Evolutionary conservation across 805 yeast species (phyloP), one percentile per base, ranked within the genome.

Genomic region (Yamadazyma sp.): DNA sequence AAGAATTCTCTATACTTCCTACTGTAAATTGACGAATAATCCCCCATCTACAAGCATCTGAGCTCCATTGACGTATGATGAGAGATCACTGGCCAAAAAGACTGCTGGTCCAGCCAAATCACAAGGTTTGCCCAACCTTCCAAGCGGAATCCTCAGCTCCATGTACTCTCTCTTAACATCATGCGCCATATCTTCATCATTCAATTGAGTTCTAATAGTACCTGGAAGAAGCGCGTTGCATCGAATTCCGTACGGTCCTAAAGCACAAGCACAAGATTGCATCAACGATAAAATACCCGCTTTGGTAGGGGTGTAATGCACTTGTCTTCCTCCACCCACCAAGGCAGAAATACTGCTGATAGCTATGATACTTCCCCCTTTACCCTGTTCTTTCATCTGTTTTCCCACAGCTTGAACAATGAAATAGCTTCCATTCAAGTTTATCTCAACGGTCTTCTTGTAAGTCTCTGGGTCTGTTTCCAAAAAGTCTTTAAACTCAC

Each of bases 151-250:
- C 45, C 73, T 51, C 1, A 58, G 58, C 35, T 59, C 64, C 73
- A 69, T 67, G 40, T 64, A 59, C 1, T 40, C 35, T 38, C 53
- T 62, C 48, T 67, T 67, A 3, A 41, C 52, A 6, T 48, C 55
- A 37, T 70, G 63, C 8, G 52, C 52, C 49, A 72, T 48, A 42
- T 70, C 73, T 38, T 65, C 70, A 7, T 66, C 70, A 41, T 70
- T 71, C 42, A 71, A 48, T 28, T 59, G 64, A 1, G 75, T 68
- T 31, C 55, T 40, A 35, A 70, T 68, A 1, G 73, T 67, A 2
- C 75, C 75, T 11, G 75, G 75, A 13, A 68, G 50, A n/a, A 70
- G 42, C 11, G 73, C 72, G 46, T 70, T 70, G 39, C 71, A 65
- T 43, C 73, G 53, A 28, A 70, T 70, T 5, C 71, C 70, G 41